These are phyloP conservation scores for Fusarium nanum DNA, from an alignment of 2,329 filamentous ascomycete genomes.

Conservation along the genomic window DNA sequence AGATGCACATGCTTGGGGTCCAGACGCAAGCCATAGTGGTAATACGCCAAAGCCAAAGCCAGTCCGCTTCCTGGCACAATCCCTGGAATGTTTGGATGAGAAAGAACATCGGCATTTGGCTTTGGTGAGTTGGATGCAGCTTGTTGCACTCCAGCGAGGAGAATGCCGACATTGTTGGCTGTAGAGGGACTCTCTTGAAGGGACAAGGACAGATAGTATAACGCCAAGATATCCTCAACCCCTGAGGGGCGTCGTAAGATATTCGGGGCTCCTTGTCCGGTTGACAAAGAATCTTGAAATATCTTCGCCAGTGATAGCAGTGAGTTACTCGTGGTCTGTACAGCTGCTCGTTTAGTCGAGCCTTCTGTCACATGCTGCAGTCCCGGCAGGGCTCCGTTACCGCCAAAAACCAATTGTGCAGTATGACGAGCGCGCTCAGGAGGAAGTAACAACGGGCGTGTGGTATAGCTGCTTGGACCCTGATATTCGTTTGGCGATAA, in stretches of 20 bases:
- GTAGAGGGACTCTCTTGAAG: conserved; percentile 96
- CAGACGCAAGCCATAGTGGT: conserved; percentile 90
- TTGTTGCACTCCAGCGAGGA: conserved; percentile 94
- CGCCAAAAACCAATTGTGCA: conserved; percentile 82
- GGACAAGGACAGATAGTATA: conserved; percentile 95
- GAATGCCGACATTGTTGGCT: conserved; percentile 96
- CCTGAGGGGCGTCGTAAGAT: conserved; percentile 74
- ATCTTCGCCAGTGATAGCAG: conserved; percentile 96
- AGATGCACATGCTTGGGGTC: conserved; percentile 93
- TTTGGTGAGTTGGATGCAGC: conserved; percentile 49
- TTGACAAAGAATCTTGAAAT: conserved; percentile 94
- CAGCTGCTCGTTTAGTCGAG: conserved; percentile 78
- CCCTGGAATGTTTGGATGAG: conserved; percentile 72
- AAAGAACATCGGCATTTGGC: conserved; percentile 17
- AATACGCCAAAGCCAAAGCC: conserved; percentile 89
- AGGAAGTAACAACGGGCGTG: conserved; percentile 76
- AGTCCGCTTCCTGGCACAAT: conserved; percentile 88
- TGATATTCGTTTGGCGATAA: conserved; percentile 59
- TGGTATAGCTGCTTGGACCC: conserved; percentile 11
- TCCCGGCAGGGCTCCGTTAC: conserved; percentile 81
- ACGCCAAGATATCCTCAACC: conserved; percentile 89
- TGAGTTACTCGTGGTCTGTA: conserved; percentile 96
- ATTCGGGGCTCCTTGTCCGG: conserved; percentile 66
- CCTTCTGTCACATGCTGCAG: conserved; percentile 75
- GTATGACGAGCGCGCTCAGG: conserved; percentile 88